phyloP scores from a whole-genome alignment of 371 early-diverging fungal genomes.

The Lichtheimia hyalospora region DNA sequence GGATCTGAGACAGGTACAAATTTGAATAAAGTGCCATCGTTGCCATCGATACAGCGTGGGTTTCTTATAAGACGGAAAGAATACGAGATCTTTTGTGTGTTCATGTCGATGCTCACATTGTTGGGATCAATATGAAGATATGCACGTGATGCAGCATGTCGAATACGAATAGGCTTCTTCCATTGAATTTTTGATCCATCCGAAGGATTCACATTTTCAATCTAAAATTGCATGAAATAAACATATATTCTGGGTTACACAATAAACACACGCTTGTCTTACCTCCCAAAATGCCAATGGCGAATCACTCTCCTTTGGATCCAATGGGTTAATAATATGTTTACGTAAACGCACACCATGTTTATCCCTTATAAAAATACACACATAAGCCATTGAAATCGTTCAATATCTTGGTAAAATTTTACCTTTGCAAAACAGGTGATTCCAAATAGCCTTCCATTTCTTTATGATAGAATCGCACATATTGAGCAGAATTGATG shows the following conservation, averaged over 20 bases:
- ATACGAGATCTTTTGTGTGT: slow-evolving; percentile 34
- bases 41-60: slow-evolving; percentile 17
- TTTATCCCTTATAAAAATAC: slow-evolving; percentile 12
- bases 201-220: slow-evolving; percentile 32
- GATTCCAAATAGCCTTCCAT: slow-evolving; percentile 50
- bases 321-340: slow-evolving; percentile 56
- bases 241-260: not conserved
- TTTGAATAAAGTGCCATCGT: slow-evolving; percentile 41
- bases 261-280: not conserved
- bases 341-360: slow-evolving; percentile 26
- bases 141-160: slow-evolving; percentile 43
- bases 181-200: slow-evolving; percentile 43
- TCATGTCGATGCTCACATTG: slow-evolving; percentile 38
- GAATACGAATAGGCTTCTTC: slow-evolving; percentile 43
- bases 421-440: slow-evolving; percentile 23
- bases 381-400: not conserved
- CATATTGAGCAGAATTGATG: slow-evolving; percentile 41
- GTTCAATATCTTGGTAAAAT: not conserved
- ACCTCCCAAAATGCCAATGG: slow-evolving; percentile 58
- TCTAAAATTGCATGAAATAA: slow-evolving; percentile 12
- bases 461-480: slow-evolving; percentile 61
- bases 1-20: slow-evolving; percentile 33
- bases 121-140: slow-evolving; percentile 48
- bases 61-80: slow-evolving; percentile 29
- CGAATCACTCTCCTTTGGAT: slow-evolving; percentile 54